Evolutionary conservation across 495 filamentous ascomycete genomes (phyloP).

Genomic region (Xanthoparmelia taractica): DNA sequence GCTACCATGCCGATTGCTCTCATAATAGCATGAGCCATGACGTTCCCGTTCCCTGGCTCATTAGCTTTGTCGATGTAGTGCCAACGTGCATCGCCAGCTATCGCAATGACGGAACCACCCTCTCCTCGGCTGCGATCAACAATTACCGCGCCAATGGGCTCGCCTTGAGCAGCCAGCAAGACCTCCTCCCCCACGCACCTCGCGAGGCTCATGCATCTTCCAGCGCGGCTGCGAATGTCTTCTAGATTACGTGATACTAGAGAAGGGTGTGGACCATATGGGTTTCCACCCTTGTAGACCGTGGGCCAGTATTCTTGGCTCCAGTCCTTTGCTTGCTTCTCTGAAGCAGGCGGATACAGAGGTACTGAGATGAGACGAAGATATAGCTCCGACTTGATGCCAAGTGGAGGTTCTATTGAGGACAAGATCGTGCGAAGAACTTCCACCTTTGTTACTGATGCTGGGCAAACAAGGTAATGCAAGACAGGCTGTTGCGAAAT

Average conservation of each 20-base stretch:
- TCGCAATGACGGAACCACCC: constrained; percentile 49
- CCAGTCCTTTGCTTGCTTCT: constrained; percentile 69
- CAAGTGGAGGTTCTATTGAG: constrained; percentile 25
- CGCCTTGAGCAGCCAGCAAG: constrained; percentile 50
- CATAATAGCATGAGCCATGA: constrained; percentile 75
- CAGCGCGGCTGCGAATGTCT: constrained; percentile 47
- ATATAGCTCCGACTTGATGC: constrained; percentile 35
- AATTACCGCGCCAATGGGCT: constrained; percentile 72
- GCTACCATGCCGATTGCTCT: constrained; percentile 84
- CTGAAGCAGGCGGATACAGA: constrained; percentile 63
- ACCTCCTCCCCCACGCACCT: constrained; percentile 52
- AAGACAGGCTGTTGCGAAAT: constrained; percentile 20
- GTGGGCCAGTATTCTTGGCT: constrained; percentile 76
- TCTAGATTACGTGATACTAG: constrained; percentile 40
- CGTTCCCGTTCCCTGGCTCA: constrained; percentile 52
- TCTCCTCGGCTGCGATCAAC: constrained; percentile 43
- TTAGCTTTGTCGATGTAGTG: neutral
- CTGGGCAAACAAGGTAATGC: constrained; percentile 40
- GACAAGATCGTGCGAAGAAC: constrained; percentile 37
- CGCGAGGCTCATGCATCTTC: constrained; percentile 62
- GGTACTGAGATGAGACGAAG: constrained; percentile 58
- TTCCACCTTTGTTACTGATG: constrained; percentile 35
- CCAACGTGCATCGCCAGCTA: constrained; percentile 75
- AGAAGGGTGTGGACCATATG: constrained; percentile 63
- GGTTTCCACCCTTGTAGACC: constrained; percentile 74